Evolutionary conservation across 495 filamentous ascomycete genomes (phyloP).

Genomic region (Penicillium herquei): DNA sequence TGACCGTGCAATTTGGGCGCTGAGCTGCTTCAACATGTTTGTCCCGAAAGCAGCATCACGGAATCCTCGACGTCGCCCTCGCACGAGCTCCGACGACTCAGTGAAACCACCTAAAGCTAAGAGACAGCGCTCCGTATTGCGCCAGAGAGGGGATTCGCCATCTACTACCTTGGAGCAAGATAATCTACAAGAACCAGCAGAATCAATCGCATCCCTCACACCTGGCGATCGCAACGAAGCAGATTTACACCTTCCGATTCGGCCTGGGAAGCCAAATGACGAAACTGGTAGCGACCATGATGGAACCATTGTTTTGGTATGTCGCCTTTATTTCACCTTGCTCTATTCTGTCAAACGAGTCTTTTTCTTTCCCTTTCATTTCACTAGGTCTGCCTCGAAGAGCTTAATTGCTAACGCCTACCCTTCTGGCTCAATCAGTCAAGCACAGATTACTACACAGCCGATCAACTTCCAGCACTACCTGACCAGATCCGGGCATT

Average conservation of each 20-base stretch:
- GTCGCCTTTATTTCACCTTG: slow-evolving; percentile 18
- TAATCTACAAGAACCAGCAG: slow-evolving; percentile 18
- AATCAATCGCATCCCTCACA: slow-evolving; percentile 7
- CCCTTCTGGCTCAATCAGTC: slow-evolving; percentile 53
- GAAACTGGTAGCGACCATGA: slow-evolving; percentile 47
- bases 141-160: slow-evolving; percentile 47
- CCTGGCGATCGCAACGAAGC: slow-evolving; percentile 8
- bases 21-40: slow-evolving; percentile 52
- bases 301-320: slow-evolving; percentile 62
- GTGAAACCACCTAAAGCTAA: slow-evolving; percentile 68
- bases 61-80: slow-evolving; percentile 65
- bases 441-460: slow-evolving; percentile 80
- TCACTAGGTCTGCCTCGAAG: background rate
- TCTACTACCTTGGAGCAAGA: slow-evolving; percentile 17
- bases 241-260: slow-evolving; percentile 56
- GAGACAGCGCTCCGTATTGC: slow-evolving; percentile 63
- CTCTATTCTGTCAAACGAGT: background rate
- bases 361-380: slow-evolving; percentile 3
- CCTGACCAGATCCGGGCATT: slow-evolving; percentile 69
- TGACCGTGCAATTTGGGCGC: background rate
- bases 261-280: slow-evolving; percentile 57
- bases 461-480: slow-evolving; percentile 78
- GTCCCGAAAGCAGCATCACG: slow-evolving; percentile 54
- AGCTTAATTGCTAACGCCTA: background rate
- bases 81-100: slow-evolving; percentile 63